Evolutionary conservation across 1,284 basidiomycete species (phyloP), one percentile per base, ranked within the genome.

Genomic region (Hypsizygus ulmarius): DNA sequence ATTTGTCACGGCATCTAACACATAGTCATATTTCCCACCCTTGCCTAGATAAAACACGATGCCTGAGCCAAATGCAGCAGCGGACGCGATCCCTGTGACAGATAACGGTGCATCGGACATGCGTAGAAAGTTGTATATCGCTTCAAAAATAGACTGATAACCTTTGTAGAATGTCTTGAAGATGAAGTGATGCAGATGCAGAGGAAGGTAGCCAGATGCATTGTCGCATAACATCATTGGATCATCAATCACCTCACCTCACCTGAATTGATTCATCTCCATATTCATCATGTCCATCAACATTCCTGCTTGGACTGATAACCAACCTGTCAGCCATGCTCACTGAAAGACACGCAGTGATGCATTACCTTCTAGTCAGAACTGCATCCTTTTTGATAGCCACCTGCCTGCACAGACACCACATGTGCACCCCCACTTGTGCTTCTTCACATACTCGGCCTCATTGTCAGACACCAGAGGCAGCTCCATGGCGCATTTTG

Each of bases 21-120:
- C 59, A 39, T 58, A 57, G 21, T 57, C 59, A 18, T 56, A 44
- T 14, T 47, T 55, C 3, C 58, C 60, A 3, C 62, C 62, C 33
- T 59, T 57, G 5, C 25, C 16, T 21, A 60, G 32, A 33, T 54
- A 63, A 39, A 53, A 57, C 3, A 19, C 7, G 8, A 39, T 37
- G 28, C 29, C 33, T 6, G 16, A 2, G 1, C 33, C 33, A 11
- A 7, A 9, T 11, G 15, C 16, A 3, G 15, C 16, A 3, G 32
- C 29, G 18, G 14, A 15, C 7, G 39, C 10, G 21, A 50, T 42
- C 11, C n/a, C 29, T 9, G 14, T 25, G 10, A 35, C 25, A 19
- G 28, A 18, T 18, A 52, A 11, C 6, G 46, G 43, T 21, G 39
- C 15, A 19, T 48, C 29, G 0, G 46, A 48, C 11, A 7, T 30